Percentiles rank a stretch among this genome's conserved stretches.
These are phyloP conservation scores for Dacryopinax primogenitus DNA, from an alignment of 768 basidiomycete species.

Conservation along the genomic window DNA sequence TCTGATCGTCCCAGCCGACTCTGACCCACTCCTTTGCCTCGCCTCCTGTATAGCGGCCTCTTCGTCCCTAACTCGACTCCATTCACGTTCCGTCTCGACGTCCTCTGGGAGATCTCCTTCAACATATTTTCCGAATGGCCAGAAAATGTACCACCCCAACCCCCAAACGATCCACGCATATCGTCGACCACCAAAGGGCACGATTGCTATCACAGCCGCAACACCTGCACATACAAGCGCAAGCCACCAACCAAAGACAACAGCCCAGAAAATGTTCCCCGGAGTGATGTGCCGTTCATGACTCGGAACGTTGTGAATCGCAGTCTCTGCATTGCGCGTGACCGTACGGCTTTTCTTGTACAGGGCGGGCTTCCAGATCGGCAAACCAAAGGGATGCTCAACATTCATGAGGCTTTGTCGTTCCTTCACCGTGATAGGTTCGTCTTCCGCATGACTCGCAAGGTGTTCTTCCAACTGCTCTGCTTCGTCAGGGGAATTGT, in stretches of 20 bases:
- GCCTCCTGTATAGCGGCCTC: neutral
- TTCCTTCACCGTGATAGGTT: slow-evolving; percentile 85
- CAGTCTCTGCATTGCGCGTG: slow-evolving; percentile 90
- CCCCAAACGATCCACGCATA: slow-evolving; percentile 83
- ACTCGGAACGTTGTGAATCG: slow-evolving; percentile 82
- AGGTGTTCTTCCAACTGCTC: slow-evolving; percentile 10
- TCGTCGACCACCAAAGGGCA: slow-evolving; percentile 68
- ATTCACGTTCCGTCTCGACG: slow-evolving; percentile 19
- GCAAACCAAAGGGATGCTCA: slow-evolving; percentile 96
- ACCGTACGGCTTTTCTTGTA: slow-evolving; percentile 97
- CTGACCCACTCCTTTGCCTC: slow-evolving; percentile 4
- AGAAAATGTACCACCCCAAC: slow-evolving; percentile 87
- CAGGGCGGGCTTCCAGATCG: slow-evolving; percentile 97
- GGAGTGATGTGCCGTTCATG: slow-evolving; percentile 86
- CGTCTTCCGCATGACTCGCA: slow-evolving; percentile 39
- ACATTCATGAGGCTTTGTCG: slow-evolving; percentile 98
- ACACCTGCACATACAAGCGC: slow-evolving; percentile 54
- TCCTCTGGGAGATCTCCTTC: slow-evolving; percentile 49
- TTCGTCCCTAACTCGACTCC: neutral
- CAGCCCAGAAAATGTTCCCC: slow-evolving; percentile 86
- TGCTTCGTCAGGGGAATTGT: slow-evolving; percentile 6
- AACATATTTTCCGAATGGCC: slow-evolving; percentile 99
- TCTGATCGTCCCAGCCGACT: slow-evolving; percentile 11
- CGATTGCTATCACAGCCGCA: slow-evolving; percentile 52
- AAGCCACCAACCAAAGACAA: slow-evolving; percentile 91